Conservation (phyloP, 352 stramenopile genomes). For the Pelagophyceae sp. region DNA sequence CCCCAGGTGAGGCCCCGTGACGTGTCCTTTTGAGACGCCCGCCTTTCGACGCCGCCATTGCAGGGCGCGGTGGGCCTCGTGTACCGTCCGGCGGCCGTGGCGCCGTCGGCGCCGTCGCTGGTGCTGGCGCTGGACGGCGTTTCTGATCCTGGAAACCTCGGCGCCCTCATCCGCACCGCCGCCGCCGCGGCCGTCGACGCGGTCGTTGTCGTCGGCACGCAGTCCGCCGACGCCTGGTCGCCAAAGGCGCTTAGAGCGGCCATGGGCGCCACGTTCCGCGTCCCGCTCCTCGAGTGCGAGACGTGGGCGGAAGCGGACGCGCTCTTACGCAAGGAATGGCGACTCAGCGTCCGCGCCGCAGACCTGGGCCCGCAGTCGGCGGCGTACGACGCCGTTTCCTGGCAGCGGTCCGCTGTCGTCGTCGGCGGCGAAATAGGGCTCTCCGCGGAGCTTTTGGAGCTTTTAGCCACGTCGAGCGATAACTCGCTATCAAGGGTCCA, state of each 20-base stretch:
- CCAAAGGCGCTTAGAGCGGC: constrained; percentile 48
- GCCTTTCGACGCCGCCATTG: background rate
- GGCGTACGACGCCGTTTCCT: background rate
- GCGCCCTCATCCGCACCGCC: constrained; percentile 45
- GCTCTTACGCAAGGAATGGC: background rate
- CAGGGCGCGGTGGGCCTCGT: background rate
- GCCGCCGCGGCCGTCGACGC: constrained; percentile 40
- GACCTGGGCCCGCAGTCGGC: background rate
- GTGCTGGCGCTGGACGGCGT: constrained; percentile 54
- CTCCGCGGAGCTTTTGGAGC: background rate
- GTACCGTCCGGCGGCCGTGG: background rate
- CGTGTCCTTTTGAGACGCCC: too few species aligned
- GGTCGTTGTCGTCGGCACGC: constrained; percentile 45
- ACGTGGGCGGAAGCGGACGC: constrained; percentile 25
- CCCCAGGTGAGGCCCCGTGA: too few species aligned
- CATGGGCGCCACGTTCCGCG: constrained; percentile 49
- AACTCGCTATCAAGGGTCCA: constrained; percentile 30
- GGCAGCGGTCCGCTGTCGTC: background rate
- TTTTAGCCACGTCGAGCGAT: background rate
- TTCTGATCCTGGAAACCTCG: constrained; percentile 56
- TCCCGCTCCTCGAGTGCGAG: constrained; percentile 41
- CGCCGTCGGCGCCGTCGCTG: constrained; percentile 27
- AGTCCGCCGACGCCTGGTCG: constrained; percentile 49
- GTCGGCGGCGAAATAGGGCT: constrained; percentile 1
- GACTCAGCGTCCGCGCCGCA: background rate